phyloP scores from a whole-genome alignment of 257 asterid genomes.

The Cruciata laevipes region DNA sequence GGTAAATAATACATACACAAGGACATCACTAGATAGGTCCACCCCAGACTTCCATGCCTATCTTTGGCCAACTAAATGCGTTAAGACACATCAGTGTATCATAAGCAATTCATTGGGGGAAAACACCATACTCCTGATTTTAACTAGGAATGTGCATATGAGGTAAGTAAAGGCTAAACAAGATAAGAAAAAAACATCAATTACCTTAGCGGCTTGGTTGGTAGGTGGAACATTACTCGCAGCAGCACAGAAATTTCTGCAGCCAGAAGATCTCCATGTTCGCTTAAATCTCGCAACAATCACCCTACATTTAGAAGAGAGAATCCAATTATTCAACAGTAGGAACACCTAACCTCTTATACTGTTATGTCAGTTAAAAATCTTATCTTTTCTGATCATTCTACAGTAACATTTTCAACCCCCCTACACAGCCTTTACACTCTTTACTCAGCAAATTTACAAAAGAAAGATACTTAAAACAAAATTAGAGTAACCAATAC shows the following conservation, averaged over 20 bases:
- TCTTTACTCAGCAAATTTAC: constrained; percentile 4
- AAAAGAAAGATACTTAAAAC: neutral
- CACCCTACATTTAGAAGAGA: constrained; percentile 32
- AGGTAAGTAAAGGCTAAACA: neutral
- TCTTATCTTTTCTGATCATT: too few species aligned
- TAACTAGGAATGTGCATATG: neutral
- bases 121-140: neutral
- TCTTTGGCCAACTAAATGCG: neutral
- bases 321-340: neutral
- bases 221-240: constrained; percentile 34
- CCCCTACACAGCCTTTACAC: neutral
- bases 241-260: constrained; percentile 41
- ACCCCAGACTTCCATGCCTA: neutral
- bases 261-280: constrained; percentile 32
- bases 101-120: neutral
- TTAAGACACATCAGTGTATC: neutral
- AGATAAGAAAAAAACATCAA: constrained; percentile 6
- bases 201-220: constrained; percentile 31
- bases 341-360: neutral
- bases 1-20: neutral
- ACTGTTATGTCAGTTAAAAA: neutral
- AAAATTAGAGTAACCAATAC: neutral
- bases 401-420: neutral
- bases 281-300: constrained; percentile 33
- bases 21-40: neutral